phyloP scores from a whole-genome alignment of 1,284 basidiomycete genomes.

The Leccinum fuscescens region DNA sequence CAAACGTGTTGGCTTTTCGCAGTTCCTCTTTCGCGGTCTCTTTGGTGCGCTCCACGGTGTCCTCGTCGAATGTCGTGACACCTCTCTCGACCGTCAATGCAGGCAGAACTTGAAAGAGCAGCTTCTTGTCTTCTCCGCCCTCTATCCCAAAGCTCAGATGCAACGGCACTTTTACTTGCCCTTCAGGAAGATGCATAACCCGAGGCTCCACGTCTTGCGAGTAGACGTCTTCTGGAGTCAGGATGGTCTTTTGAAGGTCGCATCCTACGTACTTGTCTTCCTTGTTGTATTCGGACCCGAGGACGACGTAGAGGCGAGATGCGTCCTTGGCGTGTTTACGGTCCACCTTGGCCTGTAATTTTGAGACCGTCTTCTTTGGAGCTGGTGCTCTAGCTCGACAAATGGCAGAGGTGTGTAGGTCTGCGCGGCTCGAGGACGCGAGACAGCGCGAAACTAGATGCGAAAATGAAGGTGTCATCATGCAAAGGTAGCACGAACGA shows the following conservation, averaged over 20 bases:
- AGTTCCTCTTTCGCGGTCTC: constrained; percentile 43
- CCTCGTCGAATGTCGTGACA: constrained; percentile 18
- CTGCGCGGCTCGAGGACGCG: constrained; percentile 43
- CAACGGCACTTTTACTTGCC: constrained; percentile 43
- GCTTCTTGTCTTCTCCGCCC: constrained; percentile 46
- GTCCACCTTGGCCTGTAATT: constrained; percentile 48
- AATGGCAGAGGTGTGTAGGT: constrained; percentile 57
- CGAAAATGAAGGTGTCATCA: background rate
- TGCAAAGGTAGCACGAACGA: background rate
- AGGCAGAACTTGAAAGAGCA: constrained; percentile 63
- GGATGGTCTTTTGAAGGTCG: constrained; percentile 60
- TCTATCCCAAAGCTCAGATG: constrained; percentile 64
- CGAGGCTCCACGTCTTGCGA: constrained; percentile 15
- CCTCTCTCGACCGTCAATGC: constrained; percentile 39
- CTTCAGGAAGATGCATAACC: constrained; percentile 24
- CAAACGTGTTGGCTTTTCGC: constrained; percentile 63
- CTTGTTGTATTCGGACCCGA: constrained; percentile 65
- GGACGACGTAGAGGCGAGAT: constrained; percentile 64
- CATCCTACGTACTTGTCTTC: constrained; percentile 63
- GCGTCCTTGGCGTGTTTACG: constrained; percentile 42
- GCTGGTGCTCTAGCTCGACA: constrained; percentile 38
- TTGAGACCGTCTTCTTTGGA: constrained; percentile 47
- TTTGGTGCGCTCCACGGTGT: constrained; percentile 18
- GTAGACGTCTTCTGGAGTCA: constrained; percentile 53
- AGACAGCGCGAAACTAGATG: constrained; percentile 41